Evolutionary conservation across 345 rosid genomes (phyloP), one percentile per base, ranked within the genome.

Genomic region (Gossypium australe): DNA sequence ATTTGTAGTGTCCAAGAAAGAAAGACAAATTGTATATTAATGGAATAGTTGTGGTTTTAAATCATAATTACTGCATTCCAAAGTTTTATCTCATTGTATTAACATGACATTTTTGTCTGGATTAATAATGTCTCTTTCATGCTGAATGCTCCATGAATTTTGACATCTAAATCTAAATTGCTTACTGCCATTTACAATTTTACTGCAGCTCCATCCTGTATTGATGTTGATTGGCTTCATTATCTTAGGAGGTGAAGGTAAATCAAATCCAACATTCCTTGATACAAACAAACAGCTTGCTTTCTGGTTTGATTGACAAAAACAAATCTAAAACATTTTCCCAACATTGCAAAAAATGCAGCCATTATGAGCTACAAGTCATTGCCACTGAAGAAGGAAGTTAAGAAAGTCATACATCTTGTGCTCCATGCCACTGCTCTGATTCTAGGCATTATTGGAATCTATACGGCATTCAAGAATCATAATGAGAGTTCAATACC

Each of bases 191-290:
- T 41, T 64, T 34, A n/a, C 2, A 9, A 8, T 45, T 45, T 45
- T 45, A 6, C 12, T 55, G 60, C 92, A 95, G 98, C 67, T 91
- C 44, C 99, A 93, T 77, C 98, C 99, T 63, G 97, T 93, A 58
- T 79, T 96, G 78, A 93, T 96, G 98, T 86, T 95, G 45, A 89
- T 93, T 2, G 99, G 99, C 71, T 78, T 95, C 16, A 71, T 95
- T 68, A 88, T 95, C 79, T 78, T 95, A 51, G 98, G 98, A 76
- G 99, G 99, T 1, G 90, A 95, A 95, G 98, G 98, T 95, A 94
- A 93, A 25, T 59, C 17, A 24, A 34, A 84, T 67, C 73, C 27
- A 27, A 8, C 43, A 16, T 78, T 52, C 6, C 9, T 2, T 9
- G 16, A 44, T 59, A 3, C 9, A 34, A 34, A 5, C 41, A 48